phyloP scores from a whole-genome alignment of 2,329 filamentous ascomycete genomes.

The Colletotrichum orchidophilum region DNA sequence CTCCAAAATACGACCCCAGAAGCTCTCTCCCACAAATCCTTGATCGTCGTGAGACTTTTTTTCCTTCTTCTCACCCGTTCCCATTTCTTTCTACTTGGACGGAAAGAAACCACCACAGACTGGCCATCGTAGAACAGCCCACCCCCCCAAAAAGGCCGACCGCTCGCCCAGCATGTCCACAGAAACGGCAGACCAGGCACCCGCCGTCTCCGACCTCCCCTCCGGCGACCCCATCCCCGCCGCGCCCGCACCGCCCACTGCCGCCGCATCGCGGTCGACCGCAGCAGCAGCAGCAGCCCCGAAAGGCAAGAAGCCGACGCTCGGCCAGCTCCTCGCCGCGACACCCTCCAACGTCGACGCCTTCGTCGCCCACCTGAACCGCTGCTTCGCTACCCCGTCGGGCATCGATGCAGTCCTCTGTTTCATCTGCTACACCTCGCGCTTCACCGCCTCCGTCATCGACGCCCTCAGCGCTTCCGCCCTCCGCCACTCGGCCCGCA shows the following conservation, averaged over 20 bases:
- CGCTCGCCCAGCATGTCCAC: slow-evolving; percentile 27
- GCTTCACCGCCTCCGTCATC: slow-evolving; percentile 62
- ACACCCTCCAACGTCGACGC: slow-evolving; percentile 56
- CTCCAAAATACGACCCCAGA: not conserved
- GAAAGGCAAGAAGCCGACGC: slow-evolving; percentile 37
- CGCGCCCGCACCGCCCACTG: slow-evolving; percentile 30
- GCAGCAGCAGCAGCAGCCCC: slow-evolving; percentile 17
- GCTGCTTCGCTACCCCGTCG: slow-evolving; percentile 72
- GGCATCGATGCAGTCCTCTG: slow-evolving; percentile 77
- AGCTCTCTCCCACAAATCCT: slow-evolving; percentile 3
- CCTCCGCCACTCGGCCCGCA: slow-evolving; percentile 61
- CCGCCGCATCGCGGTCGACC: not conserved
- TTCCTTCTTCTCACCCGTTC: not conserved
- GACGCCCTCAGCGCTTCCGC: slow-evolving; percentile 64
- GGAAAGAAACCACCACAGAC: not conserved
- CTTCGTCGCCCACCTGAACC: slow-evolving; percentile 65
- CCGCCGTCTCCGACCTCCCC: slow-evolving; percentile 45
- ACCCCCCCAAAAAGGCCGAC: not conserved
- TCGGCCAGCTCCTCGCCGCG: slow-evolving; percentile 43
- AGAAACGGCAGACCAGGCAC: slow-evolving; percentile 31
- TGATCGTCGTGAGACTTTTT: not conserved
- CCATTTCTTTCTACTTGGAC: not conserved
- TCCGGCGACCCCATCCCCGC: slow-evolving; percentile 48
- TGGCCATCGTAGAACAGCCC: not conserved
- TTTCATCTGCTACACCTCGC: slow-evolving; percentile 74